These are phyloP conservation scores for Bolboschoenoplectus hybrid DNA, from an alignment of 202 grass and related monocot genomes.

Conservation along the genomic window DNA sequence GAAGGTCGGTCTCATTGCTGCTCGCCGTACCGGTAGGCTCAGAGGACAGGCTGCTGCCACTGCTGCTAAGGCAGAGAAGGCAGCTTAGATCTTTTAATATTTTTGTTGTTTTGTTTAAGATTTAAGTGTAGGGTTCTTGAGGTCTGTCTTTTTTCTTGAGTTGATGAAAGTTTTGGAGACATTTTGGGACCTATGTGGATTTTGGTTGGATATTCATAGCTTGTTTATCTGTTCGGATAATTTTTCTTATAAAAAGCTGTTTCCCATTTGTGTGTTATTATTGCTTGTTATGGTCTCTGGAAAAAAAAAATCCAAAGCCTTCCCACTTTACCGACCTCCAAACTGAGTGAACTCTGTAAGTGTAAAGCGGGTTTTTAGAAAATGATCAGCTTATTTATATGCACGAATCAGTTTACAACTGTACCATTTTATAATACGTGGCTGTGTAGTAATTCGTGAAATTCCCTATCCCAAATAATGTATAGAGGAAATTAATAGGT, in stretches of 20 bases:
- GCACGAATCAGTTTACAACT: too few species aligned
- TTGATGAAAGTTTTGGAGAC: slow-evolving; percentile 34
- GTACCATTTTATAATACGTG: too few species aligned
- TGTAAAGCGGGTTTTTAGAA: too few species aligned
- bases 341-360: too few species aligned
- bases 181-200: slow-evolving; percentile 21
- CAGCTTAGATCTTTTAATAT: slow-evolving; percentile 46
- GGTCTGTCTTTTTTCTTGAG: not conserved
- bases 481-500: too few species aligned
- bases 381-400: too few species aligned
- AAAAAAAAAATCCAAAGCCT: not conserved
- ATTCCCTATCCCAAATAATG: too few species aligned
- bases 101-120: slow-evolving; percentile 41
- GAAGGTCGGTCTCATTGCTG: slow-evolving; percentile 94
- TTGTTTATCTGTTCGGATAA: slow-evolving; percentile 24
- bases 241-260: slow-evolving; percentile 7
- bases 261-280: not conserved
- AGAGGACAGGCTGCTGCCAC: slow-evolving; percentile 81
- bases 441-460: too few species aligned
- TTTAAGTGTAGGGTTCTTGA: slow-evolving; percentile 15
- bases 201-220: slow-evolving; percentile 26
- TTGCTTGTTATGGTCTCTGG: not conserved
- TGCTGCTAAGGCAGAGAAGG: slow-evolving; percentile 81
- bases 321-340: not conserved
- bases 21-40: slow-evolving; percentile 85